A percentile compares a stretch with the other conserved stretches of the same genome.
Conservation (phyloP, 2,329 filamentous ascomycete genomes). For the Nemania sp. region DNA sequence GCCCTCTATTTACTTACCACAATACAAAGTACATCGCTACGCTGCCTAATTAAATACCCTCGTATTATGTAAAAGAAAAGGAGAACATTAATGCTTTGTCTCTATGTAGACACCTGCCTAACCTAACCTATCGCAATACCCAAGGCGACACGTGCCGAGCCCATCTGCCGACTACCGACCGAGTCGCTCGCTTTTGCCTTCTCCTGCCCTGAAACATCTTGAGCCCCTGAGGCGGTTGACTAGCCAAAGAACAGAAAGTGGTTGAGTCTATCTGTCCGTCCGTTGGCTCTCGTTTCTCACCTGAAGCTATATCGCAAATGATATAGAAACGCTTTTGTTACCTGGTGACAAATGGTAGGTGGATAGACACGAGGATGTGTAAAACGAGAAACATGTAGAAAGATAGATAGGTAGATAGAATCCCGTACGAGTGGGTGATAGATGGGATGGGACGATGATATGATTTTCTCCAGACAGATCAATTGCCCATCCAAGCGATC, state of each 20-base stretch:
- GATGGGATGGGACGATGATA: too few species aligned
- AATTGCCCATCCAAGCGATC: constrained; percentile 13
- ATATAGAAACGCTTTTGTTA: neutral
- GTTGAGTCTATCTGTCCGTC: neutral
- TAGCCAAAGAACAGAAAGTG: neutral
- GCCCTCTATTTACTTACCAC: too few species aligned
- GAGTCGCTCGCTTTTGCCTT: constrained; percentile 3
- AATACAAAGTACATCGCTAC: too few species aligned
- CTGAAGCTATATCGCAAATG: neutral
- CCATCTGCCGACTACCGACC: constrained; percentile 13
- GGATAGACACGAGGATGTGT: neutral
- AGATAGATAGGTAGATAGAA: too few species aligned
- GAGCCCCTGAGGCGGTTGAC: constrained; percentile 17
- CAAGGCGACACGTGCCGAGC: neutral
- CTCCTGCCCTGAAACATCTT: constrained; percentile 28
- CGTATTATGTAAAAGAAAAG: constrained; percentile 17
- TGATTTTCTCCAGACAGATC: constrained; percentile 8
- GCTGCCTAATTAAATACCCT: constrained; percentile 20
- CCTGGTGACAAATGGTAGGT: neutral
- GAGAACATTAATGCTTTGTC: constrained; percentile 10
- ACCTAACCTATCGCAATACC: neutral
- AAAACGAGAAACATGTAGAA: neutral
- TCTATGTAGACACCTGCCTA: too few species aligned
- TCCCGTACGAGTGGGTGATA: too few species aligned
- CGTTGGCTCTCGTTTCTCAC: neutral